Conservation (phyloP, 2,329 filamentous ascomycete species). For the Aspergillus sp. region DNA sequence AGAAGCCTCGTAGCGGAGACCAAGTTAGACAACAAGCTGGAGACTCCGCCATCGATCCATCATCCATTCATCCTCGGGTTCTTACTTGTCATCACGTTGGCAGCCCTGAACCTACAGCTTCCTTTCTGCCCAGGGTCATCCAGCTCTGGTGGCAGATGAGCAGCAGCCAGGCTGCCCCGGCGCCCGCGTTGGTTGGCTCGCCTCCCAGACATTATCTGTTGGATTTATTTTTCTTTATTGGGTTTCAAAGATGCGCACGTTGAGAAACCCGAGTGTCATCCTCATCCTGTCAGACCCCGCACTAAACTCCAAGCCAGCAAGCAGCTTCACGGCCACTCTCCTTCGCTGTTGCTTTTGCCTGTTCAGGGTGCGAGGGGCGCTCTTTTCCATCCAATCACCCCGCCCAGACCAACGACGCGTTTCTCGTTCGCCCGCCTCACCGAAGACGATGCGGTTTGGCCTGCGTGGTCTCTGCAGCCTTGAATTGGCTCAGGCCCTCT, state of each 20-base stretch:
- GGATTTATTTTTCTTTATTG: not conserved
- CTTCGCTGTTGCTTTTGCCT: constrained; percentile 8
- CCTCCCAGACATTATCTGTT: not conserved
- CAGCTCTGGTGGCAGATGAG: constrained; percentile 12
- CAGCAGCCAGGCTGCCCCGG: not conserved
- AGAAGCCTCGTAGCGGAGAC: not conserved
- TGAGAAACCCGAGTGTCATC: not conserved
- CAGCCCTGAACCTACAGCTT: constrained; percentile 7
- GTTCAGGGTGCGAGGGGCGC: constrained; percentile 12
- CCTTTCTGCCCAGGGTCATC: not conserved
- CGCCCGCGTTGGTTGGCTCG: not conserved
- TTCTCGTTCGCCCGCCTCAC: constrained; percentile 18
- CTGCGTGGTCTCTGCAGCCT: constrained; percentile 15
- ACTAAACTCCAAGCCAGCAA: constrained; percentile 5
- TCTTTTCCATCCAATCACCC: constrained; percentile 15
- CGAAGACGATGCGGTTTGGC: constrained; percentile 17
- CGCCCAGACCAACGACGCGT: not conserved
- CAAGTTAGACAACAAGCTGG: not conserved
- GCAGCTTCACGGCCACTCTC: not conserved
- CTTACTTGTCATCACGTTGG: constrained; percentile 4
- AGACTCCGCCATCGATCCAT: constrained; percentile 2
- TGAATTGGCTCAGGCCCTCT: constrained; percentile 15
- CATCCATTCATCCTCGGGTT: constrained; percentile 1
- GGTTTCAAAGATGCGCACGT: not conserved
- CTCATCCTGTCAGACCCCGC: constrained; percentile 14